Evolutionary conservation across 2,329 filamentous ascomycete genomes (phyloP), one percentile per base, ranked within the genome.

Genomic region (Sphaerulina musiva): DNA sequence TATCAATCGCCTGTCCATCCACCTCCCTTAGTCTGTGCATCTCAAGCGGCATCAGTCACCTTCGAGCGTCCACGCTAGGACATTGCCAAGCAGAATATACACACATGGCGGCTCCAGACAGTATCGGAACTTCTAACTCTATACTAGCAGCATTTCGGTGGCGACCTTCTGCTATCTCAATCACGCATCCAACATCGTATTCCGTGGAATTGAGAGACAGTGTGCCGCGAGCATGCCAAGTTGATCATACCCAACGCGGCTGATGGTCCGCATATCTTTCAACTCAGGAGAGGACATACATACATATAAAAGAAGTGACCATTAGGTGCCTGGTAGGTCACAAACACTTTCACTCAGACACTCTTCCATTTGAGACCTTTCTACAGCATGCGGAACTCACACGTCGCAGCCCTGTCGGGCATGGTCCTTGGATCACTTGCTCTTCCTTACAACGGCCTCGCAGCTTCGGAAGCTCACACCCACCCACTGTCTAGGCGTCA

Each of bases 401-500:
- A 55, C 10, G 20, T 51, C 29, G 52, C 52, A 17, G 55, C 41
- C 48, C 36, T 57, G 1, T 57, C 52, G 31, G 50, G 51, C 45
- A 45, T 57, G 32, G 43, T 49, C 14, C 44, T 52, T 41, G 45
- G 38, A 14, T 23, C 52, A 17, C 31, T 48, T 11, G 47, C 55
- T 26, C 55, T 55, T 44, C 55, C 55, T 47, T 44, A 51, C 23
- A 43, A 55, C 40, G 47, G 51, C 14, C 44, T 40, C 6, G 12
- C 49, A 47, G 36, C 47, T 36, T 17, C 31, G 26, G 46, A 43
- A 14, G 14, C 46, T 14, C 39, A 48, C 14, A 14, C 39, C 20
- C 44, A 49, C 12, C 47, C 44, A 6, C 43, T 57, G 11, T 43
- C 39, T 17, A 48, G 44, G 11, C 57, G 51, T 36, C 56, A 58